Evolutionary conservation across 148 eudicot species (phyloP).

Genomic region (Nepenthes mirabilis): DNA sequence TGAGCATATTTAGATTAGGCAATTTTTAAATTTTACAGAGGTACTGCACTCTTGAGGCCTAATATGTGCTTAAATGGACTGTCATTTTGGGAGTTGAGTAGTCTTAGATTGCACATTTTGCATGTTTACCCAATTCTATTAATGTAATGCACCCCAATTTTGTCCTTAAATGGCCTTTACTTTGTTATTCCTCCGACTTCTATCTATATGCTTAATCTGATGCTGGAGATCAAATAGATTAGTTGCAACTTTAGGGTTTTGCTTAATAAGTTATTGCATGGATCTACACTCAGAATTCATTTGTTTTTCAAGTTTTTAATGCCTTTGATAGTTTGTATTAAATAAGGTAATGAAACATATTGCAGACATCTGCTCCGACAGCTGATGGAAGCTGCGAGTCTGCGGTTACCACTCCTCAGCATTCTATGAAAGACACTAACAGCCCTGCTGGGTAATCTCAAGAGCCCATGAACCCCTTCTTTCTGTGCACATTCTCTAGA

Average conservation of each 20-base stretch:
- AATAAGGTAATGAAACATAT: background rate
- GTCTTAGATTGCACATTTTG: background rate
- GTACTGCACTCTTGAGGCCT: too few species aligned
- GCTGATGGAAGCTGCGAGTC: conserved; percentile 78
- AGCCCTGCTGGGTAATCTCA: conserved; percentile 71
- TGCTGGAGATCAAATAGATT: background rate
- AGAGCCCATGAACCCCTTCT: background rate
- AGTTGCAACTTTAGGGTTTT: background rate
- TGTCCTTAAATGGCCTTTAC: background rate
- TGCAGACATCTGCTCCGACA: conserved; percentile 42
- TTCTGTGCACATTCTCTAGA: background rate
- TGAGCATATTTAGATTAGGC: too few species aligned
- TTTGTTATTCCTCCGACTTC: background rate
- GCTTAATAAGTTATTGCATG: background rate
- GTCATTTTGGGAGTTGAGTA: too few species aligned
- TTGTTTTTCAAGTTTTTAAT: background rate
- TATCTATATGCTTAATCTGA: background rate
- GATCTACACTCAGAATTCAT: background rate
- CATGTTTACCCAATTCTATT: background rate
- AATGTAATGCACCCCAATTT: background rate
- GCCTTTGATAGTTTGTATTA: background rate
- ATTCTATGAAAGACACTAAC: conserved; percentile 54
- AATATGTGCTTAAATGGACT: too few species aligned
- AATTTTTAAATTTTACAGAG: too few species aligned
- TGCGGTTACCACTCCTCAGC: conserved; percentile 56